Evolutionary conservation across 495 filamentous ascomycete genomes (phyloP).

Genomic region (Penicillium maclennaniae): DNA sequence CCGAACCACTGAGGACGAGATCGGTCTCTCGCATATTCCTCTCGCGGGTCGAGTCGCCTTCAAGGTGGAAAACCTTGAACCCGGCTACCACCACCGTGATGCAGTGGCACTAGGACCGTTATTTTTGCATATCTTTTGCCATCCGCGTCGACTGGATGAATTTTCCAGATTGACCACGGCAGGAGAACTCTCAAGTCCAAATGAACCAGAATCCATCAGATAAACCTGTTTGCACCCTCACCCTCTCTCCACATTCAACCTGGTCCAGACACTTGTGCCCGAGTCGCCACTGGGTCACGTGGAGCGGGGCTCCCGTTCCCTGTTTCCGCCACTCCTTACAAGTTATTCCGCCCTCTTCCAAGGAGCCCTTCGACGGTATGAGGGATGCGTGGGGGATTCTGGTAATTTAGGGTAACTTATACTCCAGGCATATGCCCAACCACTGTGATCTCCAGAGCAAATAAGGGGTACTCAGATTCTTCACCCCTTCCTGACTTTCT

Average conservation of each 20-base stretch:
- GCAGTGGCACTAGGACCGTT: background rate
- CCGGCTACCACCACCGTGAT: background rate
- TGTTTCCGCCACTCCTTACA: background rate
- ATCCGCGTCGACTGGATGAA: too few species aligned
- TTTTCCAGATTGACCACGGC: too few species aligned
- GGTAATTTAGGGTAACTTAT: too few species aligned
- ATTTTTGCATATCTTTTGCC: background rate
- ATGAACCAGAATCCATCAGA: background rate
- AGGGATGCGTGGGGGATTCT: too few species aligned
- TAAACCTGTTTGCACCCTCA: constrained; percentile 14
- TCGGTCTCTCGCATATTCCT: background rate
- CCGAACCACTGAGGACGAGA: background rate
- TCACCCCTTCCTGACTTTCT: background rate
- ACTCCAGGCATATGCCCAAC: background rate
- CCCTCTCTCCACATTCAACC: too few species aligned
- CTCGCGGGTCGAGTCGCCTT: background rate
- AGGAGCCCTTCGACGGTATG: too few species aligned
- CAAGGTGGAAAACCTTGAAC: constrained; percentile 6
- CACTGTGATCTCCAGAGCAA: background rate
- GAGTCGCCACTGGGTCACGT: constrained; percentile 8
- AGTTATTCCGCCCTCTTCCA: background rate
- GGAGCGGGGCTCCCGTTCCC: background rate
- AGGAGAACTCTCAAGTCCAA: background rate
- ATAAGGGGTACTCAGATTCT: background rate
- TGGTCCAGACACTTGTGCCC: background rate